A percentile compares a stretch with the other conserved stretches of the same genome.
phyloP scores from a whole-genome alignment of 306 rosid genomes.

The Vigna angularis region DNA sequence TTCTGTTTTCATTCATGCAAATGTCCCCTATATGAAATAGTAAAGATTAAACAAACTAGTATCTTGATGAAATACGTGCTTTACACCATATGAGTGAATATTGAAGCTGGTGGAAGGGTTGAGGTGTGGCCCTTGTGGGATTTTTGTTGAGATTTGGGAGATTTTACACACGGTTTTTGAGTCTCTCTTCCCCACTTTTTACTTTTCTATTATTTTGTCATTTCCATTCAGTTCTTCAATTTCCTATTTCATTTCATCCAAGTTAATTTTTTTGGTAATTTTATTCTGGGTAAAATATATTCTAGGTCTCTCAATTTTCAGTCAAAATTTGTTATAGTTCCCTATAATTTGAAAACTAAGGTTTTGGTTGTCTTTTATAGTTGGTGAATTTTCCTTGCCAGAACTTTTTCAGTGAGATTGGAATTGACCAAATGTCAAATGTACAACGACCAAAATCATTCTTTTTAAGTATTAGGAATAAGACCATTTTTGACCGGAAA shows the following conservation, averaged over 20 bases:
- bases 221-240: background rate
- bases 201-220: background rate
- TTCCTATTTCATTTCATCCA: background rate
- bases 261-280: background rate
- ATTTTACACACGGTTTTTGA: background rate
- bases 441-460: background rate
- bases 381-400: background rate
- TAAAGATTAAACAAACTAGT: background rate
- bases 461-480: background rate
- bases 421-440: background rate
- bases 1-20: background rate
- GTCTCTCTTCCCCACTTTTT: background rate
- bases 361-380: background rate
- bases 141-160: slow-evolving; percentile 20
- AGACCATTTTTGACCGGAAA: background rate
- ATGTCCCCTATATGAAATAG: slow-evolving; percentile 27
- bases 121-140: background rate
- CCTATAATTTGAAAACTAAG: background rate
- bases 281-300: background rate
- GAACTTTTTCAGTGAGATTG: background rate
- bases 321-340: background rate
- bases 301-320: background rate
- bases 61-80: slow-evolving; percentile 12
- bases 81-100: background rate
- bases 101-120: slow-evolving; percentile 24